A percentile compares a stretch with the other conserved stretches of the same genome.
phyloP scores from a whole-genome alignment of 441 rosid genomes.

The Melastoma candidum region DNA sequence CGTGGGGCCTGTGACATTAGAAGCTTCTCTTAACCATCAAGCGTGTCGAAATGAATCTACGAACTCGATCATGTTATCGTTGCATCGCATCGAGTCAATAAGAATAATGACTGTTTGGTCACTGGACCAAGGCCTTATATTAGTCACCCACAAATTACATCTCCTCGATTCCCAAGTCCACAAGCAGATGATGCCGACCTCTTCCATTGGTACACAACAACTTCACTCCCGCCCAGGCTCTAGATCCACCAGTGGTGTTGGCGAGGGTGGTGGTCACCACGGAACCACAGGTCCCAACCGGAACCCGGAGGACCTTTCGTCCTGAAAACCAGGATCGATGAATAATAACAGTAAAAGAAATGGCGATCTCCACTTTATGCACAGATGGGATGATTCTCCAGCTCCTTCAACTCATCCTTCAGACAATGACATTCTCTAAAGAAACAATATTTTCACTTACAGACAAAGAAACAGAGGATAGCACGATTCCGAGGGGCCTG shows the following conservation, averaged over 20 bases:
- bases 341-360: neutral
- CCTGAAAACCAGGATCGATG: conserved; percentile 1
- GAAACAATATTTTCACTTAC: no score
- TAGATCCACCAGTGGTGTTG: conserved; percentile 17
- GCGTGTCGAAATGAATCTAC: no score
- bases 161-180: no score
- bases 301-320: conserved; percentile 11
- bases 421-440: neutral
- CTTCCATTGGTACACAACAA: neutral
- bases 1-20: no score
- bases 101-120: no score
- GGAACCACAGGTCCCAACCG: conserved; percentile 18
- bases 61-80: no score
- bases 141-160: no score
- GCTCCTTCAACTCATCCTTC: conserved; percentile 18
- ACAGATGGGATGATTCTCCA: conserved; percentile 15
- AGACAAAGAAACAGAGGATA: neutral
- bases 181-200: no score
- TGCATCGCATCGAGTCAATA: no score
- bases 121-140: no score
- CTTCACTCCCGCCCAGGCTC: neutral
- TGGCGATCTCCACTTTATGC: conserved; percentile 8
- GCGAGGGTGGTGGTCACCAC: conserved; percentile 11
- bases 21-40: no score
- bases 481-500: conserved; percentile 8